Evolutionary conservation across 2,329 filamentous ascomycete genomes (phyloP).

Genomic region (Paracoccidioides lutzii): DNA sequence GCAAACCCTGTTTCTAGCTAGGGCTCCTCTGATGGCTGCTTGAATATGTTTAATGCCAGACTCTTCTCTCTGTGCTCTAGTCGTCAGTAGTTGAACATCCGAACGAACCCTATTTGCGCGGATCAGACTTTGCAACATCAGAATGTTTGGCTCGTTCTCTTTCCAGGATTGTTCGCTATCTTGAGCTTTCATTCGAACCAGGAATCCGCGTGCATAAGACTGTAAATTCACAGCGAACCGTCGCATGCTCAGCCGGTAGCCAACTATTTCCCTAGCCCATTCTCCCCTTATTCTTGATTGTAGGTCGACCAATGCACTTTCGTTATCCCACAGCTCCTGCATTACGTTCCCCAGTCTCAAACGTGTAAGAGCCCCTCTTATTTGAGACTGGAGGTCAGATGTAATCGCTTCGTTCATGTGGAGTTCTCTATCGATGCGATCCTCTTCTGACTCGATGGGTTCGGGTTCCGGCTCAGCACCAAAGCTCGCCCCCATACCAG

Average conservation of each 20-base stretch:
- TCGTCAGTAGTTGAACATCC: conserved; percentile 31
- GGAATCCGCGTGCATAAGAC: conserved; percentile 61
- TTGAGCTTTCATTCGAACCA: conserved; percentile 52
- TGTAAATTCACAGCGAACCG: conserved; percentile 69
- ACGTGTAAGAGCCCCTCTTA: conserved; percentile 66
- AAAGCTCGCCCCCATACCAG: conserved; percentile 93
- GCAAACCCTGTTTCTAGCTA: conserved; percentile 29
- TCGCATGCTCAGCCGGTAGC: conserved; percentile 72
- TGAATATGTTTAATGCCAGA: conserved; percentile 39
- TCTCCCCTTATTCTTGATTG: conserved; percentile 81
- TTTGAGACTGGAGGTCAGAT: conserved; percentile 72
- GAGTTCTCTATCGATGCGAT: conserved; percentile 70
- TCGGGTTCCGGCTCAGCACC: conserved; percentile 65
- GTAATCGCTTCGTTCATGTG: conserved; percentile 60
- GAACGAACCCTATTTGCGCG: conserved; percentile 40
- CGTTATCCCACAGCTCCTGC: conserved; percentile 79
- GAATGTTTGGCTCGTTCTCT: conserved; percentile 55
- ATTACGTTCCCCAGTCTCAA: conserved; percentile 68
- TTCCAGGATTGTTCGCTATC: conserved; percentile 60
- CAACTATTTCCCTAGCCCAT: conserved; percentile 68
- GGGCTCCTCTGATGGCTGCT: conserved; percentile 41
- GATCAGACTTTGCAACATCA: conserved; percentile 71
- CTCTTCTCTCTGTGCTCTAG: conserved; percentile 27
- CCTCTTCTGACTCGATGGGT: conserved; percentile 73
- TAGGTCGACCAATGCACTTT: conserved; percentile 64